Evolutionary conservation across 164 flowering plant genomes (phyloP).

Genomic region (Stephania japonica): DNA sequence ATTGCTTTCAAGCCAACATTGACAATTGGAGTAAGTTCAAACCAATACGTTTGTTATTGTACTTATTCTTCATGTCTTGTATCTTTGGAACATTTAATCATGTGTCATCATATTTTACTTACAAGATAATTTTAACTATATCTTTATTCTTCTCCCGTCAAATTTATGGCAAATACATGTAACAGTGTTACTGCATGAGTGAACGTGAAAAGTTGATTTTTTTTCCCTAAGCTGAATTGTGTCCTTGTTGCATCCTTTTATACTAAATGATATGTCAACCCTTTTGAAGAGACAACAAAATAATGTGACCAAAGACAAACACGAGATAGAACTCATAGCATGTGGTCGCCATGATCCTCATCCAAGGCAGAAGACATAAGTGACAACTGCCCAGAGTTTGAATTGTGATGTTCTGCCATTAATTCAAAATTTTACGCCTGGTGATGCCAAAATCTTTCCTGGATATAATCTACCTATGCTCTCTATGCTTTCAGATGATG

Average conservation of each 20-base stretch:
- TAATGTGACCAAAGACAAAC: constrained; percentile 8
- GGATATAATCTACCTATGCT: constrained; percentile 98
- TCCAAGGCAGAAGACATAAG: no score
- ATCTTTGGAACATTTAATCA: neutral
- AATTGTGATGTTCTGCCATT: constrained; percentile 87
- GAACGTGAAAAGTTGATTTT: neutral
- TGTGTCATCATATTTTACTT: neutral
- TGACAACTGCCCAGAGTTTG: no score
- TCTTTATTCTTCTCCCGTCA: neutral
- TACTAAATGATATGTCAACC: neutral
- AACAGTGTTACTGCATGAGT: neutral
- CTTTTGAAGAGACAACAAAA: constrained; percentile 4
- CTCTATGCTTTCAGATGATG: constrained; percentile 97
- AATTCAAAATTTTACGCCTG: constrained; percentile 90
- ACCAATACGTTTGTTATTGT: neutral
- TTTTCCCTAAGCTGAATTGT: neutral
- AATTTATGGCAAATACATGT: neutral
- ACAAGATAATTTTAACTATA: neutral
- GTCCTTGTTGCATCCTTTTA: neutral
- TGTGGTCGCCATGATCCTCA: constrained; percentile 17
- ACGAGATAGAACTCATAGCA: constrained; percentile 11
- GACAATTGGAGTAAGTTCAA: constrained; percentile 63
- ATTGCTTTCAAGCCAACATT: constrained; percentile 96
- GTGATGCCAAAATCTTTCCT: constrained; percentile 98
- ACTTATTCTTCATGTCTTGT: neutral